Base-by-base conservation (phyloP, 768 basidiomycete species). In the Coprinellus micaceus region DNA sequence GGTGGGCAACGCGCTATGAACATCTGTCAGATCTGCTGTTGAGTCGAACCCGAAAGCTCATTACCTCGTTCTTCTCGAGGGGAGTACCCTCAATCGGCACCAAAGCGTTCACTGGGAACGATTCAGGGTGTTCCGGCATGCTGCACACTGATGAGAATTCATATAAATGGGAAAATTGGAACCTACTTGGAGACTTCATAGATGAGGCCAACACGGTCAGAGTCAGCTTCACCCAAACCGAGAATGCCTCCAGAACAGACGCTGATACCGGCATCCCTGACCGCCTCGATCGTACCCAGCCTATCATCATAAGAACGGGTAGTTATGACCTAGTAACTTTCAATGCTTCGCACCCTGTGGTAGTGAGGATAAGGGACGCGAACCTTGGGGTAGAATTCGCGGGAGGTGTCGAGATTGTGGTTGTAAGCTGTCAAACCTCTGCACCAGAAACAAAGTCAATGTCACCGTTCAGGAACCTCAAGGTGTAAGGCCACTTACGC, bases 211-310 rank as follows among this genome's bases (percentile, higher is more conserved):
- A 98, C 86, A 48, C 96, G 82, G 70, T 98, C 96, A 50, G 77
- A 75, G 65, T 97, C 91, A 4, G 88, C 77, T 75, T 98, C 96
- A 30, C 96, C 96, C 10, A 98, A 80, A 12, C 96, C 96, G 40
- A 98, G 74, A 62, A 98, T 98, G 40, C 96, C 96, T 30, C 96
- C 96, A 13, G 92, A 95, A 68, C 96, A 98, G 48, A 98, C 96
- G 61, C 90, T 96, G 62, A 98, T 97, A 13, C 96, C 96, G 50
- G 96, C 96, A 41, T 91, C 86, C 41, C 95, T 87, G 43, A 98
- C 96, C 41, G 92, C 90, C 28, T 78, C 77, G 61, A 98, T 94
- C 0, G 96, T 98, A 52, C 84, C 84, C 59, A 98, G 72, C 19
- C 96, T 84, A 58, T 98, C 96, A 66, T 98, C 95, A 68, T 94